These are phyloP conservation scores for Spirogloea muscicola DNA, from an alignment of 139 green algal species.

Conservation along the genomic window DNA sequence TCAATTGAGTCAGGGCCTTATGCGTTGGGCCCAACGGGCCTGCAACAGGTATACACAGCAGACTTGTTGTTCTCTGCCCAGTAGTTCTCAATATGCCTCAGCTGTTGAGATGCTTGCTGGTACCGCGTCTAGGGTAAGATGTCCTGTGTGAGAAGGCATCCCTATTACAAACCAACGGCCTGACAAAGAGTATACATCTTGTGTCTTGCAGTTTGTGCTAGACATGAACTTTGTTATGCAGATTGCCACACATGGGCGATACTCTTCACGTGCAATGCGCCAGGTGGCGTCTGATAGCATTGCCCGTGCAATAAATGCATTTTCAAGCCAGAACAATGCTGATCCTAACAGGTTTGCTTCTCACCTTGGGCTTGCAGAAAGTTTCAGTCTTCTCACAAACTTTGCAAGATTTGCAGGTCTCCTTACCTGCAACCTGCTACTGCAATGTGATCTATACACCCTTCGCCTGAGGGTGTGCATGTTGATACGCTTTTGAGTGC, in stretches of 20 bases:
- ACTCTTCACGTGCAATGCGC: conserved; percentile 32
- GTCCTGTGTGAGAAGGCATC: background rate
- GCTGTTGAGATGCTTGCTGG: background rate
- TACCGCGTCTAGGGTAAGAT: background rate
- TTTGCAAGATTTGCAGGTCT: no score
- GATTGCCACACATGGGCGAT: conserved; percentile 16
- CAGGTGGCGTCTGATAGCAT: conserved; percentile 37
- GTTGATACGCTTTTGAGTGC: no score
- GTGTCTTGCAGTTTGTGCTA: conserved; percentile 32
- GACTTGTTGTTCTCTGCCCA: background rate
- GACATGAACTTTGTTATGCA: conserved; percentile 50
- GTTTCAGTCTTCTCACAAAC: no score
- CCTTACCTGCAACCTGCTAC: no score
- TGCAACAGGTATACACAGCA: conserved; percentile 33
- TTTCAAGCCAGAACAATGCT: no score
- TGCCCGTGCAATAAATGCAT: no score
- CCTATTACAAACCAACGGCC: background rate
- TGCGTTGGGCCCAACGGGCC: conserved; percentile 14
- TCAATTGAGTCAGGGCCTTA: conserved; percentile 16
- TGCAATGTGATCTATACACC: no score
- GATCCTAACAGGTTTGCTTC: no score
- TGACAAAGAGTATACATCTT: background rate
- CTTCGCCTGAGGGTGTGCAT: no score
- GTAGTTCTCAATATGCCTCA: background rate
- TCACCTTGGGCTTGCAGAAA: no score